Evolutionary conservation across 2,329 filamentous ascomycete genomes (phyloP).

Genomic region (Escovopsis sp.): DNA sequence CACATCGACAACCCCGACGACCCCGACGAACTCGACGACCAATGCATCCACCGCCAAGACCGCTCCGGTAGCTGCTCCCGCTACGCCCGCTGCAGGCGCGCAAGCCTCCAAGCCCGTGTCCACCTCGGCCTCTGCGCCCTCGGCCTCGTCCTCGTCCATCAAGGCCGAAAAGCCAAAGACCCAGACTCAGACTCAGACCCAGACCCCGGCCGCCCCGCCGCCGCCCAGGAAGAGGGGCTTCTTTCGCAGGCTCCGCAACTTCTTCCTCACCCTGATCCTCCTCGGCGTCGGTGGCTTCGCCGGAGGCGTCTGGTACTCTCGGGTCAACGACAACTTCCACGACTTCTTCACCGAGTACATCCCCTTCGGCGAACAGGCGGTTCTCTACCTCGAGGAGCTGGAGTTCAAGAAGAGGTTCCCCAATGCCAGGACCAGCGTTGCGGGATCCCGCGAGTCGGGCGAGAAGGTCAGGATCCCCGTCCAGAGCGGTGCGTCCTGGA

Average conservation of each 20-base stretch:
- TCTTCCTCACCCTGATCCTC: conserved; percentile 62
- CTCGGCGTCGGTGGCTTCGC: conserved; percentile 67
- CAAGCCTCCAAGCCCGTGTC: conserved; percentile 27
- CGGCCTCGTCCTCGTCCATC: conserved; percentile 18
- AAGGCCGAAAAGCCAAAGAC: conserved; percentile 8
- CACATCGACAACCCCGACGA: conserved; percentile 32
- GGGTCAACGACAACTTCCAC: conserved; percentile 94
- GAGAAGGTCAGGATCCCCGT: conserved; percentile 70
- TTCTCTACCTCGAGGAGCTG: conserved; percentile 88
- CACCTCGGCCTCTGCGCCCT: conserved; percentile 6
- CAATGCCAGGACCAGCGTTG: conserved; percentile 29
- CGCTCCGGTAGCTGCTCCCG: conserved; percentile 31
- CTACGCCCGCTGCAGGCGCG: conserved; percentile 40
- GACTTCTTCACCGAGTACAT: conserved; percentile 98
- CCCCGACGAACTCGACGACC: conserved; percentile 6
- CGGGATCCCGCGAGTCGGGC: conserved; percentile 39
- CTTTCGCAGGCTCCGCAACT: conserved; percentile 59
- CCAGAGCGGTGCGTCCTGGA: conserved; percentile 74
- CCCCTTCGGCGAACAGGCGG: conserved; percentile 84
- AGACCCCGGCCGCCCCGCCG: conserved; percentile 7
- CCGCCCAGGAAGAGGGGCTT: conserved; percentile 45
- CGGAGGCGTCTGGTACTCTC: conserved; percentile 82
- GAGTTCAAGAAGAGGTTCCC: conserved; percentile 81
- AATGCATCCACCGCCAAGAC: too few relatives aligned
- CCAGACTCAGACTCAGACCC: conserved; percentile 3